Percentiles rank a stretch among this genome's conserved stretches.
phyloP scores from a whole-genome alignment of 352 stramenopile species.

The Pythium monospermum region DNA sequence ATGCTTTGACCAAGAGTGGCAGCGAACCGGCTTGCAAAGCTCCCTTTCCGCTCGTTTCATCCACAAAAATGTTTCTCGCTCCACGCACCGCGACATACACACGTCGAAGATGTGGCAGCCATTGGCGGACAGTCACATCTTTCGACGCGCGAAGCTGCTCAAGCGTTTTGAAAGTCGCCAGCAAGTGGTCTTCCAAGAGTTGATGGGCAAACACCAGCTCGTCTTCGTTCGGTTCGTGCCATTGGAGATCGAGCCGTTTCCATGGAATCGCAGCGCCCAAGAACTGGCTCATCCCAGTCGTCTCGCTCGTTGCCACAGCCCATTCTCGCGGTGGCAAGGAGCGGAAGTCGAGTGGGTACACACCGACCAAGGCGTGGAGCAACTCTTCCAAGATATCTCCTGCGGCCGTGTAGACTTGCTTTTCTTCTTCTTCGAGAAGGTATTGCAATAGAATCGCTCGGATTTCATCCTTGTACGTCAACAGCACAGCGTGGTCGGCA shows the following conservation, averaged over 20 bases:
- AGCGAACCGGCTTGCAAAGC: constrained; percentile 36
- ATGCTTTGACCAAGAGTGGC: constrained; percentile 31
- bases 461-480: constrained; percentile 35
- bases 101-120: constrained; percentile 41
- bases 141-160: constrained; percentile 17
- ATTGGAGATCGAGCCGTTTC: constrained; percentile 42
- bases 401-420: constrained; percentile 53
- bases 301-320: constrained; percentile 28
- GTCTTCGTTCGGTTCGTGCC: constrained; percentile 53
- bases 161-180: constrained; percentile 29
- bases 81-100: constrained; percentile 40
- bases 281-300: constrained; percentile 56
- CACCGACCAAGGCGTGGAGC: constrained; percentile 34
- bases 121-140: constrained; percentile 39
- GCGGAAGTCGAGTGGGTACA: constrained; percentile 60
- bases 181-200: constrained; percentile 44
- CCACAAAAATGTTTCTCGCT: constrained; percentile 47
- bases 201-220: constrained; percentile 54
- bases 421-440: constrained; percentile 37
- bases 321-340: constrained; percentile 48
- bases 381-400: constrained; percentile 38
- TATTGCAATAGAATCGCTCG: constrained; percentile 42
- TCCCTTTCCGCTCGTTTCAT: constrained; percentile 19
- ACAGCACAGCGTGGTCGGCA: constrained; percentile 21
- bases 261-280: constrained; percentile 46